Base-by-base conservation (phyloP, 371 early-diverging fungal species). In the Dichotomocladium elegans region DNA sequence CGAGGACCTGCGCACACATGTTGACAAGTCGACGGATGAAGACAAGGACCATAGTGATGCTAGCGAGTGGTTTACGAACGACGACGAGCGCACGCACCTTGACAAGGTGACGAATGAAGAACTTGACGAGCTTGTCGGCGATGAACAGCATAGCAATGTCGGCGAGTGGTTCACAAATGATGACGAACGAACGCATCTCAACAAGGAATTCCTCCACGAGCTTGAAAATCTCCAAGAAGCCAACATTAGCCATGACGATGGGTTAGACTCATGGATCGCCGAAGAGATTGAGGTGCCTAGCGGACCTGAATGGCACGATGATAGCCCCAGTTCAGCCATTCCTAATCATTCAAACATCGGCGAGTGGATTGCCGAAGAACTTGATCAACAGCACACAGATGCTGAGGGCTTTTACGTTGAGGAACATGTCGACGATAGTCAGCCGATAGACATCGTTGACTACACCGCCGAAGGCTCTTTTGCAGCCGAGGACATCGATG, bases 21-120 rank as follows among this genome's bases (percentile, higher is more conserved):
- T 66, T 40, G 43, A 57, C 1, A 61, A 64, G 11, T 64, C 59
- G 37, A 59, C 45, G 6, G 56, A 58, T 43, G 45, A 30, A 8
- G 65, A 63, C 1, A 67, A 60, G 6, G 65, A 74, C 37, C 60
- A 69, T 35, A 66, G 66, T 28, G 66, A 64, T 27, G 65, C 43
- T n/a, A 19, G 7, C 22, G 9, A 37, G 10, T 34, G 35, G 29
- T 45, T 49, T 4, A 44, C 33, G 25, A 43, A 54, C 15, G 34
- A 35, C 4, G 54, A 54, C 26, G 14, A 52, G 4, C 53, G 53
- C 14, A 52, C 53, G 2, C 53, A 52, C 15, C 12, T 12, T 17
- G 24, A 51, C 28, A 43, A 27, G 14, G 22, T 17, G 14, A 29
- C 40, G 15, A 24, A 50, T 27, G 50, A 10, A 3, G 50, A 50